Percentiles rank a stretch among this genome's conserved stretches.
These are phyloP conservation scores for Cutaneotrichosporon cavernicola DNA, from an alignment of 1,284 basidiomycete genomes.

Conservation along the genomic window DNA sequence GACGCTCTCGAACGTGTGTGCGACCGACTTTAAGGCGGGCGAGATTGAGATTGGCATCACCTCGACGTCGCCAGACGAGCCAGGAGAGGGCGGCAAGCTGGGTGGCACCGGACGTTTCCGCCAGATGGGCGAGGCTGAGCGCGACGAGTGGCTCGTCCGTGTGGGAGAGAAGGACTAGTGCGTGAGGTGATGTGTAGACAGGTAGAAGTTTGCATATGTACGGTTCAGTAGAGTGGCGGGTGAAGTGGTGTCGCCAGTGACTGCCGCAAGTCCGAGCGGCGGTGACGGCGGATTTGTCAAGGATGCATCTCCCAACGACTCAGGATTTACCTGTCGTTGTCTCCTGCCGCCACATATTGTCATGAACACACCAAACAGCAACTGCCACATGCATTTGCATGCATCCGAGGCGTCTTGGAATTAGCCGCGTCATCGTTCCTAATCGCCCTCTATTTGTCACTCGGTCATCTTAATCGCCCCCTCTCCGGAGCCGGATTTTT, in stretches of 20 bases:
- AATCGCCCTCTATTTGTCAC: not conserved
- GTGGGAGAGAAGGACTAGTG: conserved; percentile 87
- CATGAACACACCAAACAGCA: not conserved
- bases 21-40: conserved; percentile 83
- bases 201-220: conserved; percentile 13
- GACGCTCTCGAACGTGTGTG: conserved; percentile 85
- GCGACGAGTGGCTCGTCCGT: conserved; percentile 78
- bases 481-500: not conserved
- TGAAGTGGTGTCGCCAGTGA: too few relatives aligned
- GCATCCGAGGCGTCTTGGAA: not conserved
- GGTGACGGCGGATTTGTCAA: not conserved
- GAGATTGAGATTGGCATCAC: conserved; percentile 60
- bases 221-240: not conserved
- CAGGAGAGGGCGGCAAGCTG: conserved; percentile 45
- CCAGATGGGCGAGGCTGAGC: conserved; percentile 77
- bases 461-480: conserved; percentile 2
- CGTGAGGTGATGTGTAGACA: conserved; percentile 5
- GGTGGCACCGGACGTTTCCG: conserved; percentile 68
- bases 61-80: conserved; percentile 47
- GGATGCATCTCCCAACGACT: not conserved
- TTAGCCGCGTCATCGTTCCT: not conserved
- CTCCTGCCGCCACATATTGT: not conserved
- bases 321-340: not conserved
- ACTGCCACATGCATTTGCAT: too few relatives aligned
- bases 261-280: not conserved